Percentiles rank a stretch among this genome's conserved stretches.
phyloP scores from a whole-genome alignment of 495 filamentous ascomycete genomes.

The Penicillium cosmopolitanum region DNA sequence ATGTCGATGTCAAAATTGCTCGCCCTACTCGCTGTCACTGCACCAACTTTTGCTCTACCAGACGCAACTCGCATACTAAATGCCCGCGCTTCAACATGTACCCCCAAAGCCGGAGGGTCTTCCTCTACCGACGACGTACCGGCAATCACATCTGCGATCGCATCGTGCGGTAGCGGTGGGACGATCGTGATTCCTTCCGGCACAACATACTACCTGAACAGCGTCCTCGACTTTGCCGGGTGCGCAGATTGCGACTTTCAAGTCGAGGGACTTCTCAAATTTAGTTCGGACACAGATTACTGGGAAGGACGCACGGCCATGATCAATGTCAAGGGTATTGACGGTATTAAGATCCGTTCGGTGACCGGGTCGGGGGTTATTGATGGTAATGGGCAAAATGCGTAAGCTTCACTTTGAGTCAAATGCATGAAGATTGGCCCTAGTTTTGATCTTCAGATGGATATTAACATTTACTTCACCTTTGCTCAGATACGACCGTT shows the following conservation, averaged over 20 bases:
- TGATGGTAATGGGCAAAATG: conserved; percentile 51
- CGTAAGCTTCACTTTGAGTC: conserved; percentile 16
- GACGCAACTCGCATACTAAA: conserved; percentile 11
- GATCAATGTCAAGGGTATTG: conserved; percentile 39
- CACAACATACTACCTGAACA: conserved; percentile 45
- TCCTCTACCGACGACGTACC: conserved; percentile 42
- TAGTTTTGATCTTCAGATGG: background rate
- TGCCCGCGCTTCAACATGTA: conserved; percentile 35
- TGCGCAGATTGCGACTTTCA: conserved; percentile 46
- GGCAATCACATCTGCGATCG: conserved; percentile 40
- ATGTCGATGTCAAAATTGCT: background rate
- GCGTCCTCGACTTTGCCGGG: conserved; percentile 41
- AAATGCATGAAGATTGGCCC: background rate
- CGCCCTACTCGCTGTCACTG: conserved; percentile 5
- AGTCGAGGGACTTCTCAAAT: conserved; percentile 46
- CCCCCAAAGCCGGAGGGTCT: conserved; percentile 37
- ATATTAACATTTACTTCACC: background rate
- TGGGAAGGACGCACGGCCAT: conserved; percentile 46
- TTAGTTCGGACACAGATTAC: conserved; percentile 37
- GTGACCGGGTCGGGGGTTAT: conserved; percentile 45
- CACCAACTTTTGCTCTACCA: conserved; percentile 10
- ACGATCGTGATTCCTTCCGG: conserved; percentile 47
- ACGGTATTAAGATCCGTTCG: conserved; percentile 40
- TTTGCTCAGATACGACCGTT: conserved; percentile 37
- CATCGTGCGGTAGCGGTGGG: conserved; percentile 43